These are phyloP conservation scores for Schwanniomyces pseudopolymorphus DNA, from an alignment of 805 yeast genomes.

Conservation along the genomic window DNA sequence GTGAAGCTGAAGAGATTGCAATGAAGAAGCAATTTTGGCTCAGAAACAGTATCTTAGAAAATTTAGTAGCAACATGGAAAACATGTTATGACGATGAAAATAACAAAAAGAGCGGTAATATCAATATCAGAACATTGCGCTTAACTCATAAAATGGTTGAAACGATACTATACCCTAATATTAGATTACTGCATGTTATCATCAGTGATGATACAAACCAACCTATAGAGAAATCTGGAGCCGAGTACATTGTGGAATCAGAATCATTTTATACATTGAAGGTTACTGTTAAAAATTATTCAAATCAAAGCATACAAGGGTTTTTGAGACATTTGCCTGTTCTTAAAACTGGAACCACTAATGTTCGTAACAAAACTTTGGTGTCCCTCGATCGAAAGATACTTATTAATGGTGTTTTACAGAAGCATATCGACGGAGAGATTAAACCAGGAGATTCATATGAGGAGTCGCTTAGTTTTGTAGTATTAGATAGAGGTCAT, in stretches of 20 bases:
- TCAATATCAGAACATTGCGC: slow-evolving; percentile 68
- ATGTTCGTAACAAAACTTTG: slow-evolving; percentile 22
- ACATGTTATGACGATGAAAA: slow-evolving; percentile 13
- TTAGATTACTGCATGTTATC: slow-evolving; percentile 40
- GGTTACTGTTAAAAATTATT: slow-evolving; percentile 51
- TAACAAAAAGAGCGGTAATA: slow-evolving; percentile 48
- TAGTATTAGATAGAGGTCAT: slow-evolving; percentile 72
- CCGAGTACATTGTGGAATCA: slow-evolving; percentile 31
- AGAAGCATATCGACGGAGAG: slow-evolving; percentile 44
- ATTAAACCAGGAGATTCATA: slow-evolving; percentile 43
- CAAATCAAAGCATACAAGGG: slow-evolving; percentile 46
- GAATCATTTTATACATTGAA: slow-evolving; percentile 54
- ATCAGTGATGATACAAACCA: slow-evolving; percentile 12
- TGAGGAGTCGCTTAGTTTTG: slow-evolving; percentile 52
- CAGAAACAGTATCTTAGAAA: slow-evolving; percentile 59
- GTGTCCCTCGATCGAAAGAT: slow-evolving; percentile 53
- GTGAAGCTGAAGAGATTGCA: slow-evolving; percentile 54
- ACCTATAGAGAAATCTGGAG: slow-evolving; percentile 19
- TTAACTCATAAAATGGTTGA: slow-evolving; percentile 61
- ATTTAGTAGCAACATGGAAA: slow-evolving; percentile 68
- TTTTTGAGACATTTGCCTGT: slow-evolving; percentile 52
- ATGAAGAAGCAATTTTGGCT: slow-evolving; percentile 80
- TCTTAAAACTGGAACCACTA: slow-evolving; percentile 3
- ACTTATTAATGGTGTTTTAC: slow-evolving; percentile 71
- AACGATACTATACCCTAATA: slow-evolving; percentile 49